Percentiles rank a stretch among this genome's conserved stretches.
Evolutionary conservation across 176 grass and related monocot species (phyloP).

Genomic region (Secale cereale): DNA sequence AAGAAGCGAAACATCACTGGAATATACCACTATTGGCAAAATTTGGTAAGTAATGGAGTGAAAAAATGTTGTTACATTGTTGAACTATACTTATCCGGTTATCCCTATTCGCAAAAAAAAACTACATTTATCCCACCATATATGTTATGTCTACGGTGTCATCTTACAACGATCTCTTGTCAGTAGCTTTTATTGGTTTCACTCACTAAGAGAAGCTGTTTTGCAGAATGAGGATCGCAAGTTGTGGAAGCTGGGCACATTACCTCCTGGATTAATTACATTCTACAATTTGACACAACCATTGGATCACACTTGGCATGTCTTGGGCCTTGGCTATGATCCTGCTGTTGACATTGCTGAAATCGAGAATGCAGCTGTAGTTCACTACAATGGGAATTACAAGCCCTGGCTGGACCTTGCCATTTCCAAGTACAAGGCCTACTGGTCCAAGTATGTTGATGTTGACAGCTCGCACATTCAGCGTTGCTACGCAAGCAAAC

Average conservation of each 20-base stretch:
- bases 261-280: conserved; percentile 91
- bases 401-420: conserved; percentile 99
- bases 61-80: conserved; percentile 17
- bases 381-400: conserved; percentile 98
- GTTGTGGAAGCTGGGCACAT: conserved; percentile 88
- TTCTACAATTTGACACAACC: conserved; percentile 97
- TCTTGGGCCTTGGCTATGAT: conserved; percentile 95
- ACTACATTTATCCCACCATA: conserved; percentile 6
- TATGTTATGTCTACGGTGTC: background rate
- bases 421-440: conserved; percentile 80
- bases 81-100: conserved; percentile 6
- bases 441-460: conserved; percentile 89
- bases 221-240: conserved; percentile 87
- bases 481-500: conserved; percentile 55
- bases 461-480: conserved; percentile 60
- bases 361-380: conserved; percentile 72
- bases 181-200: conserved; percentile 8
- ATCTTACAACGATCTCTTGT: background rate
- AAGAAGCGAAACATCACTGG: conserved; percentile 93
- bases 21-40: conserved; percentile 98
- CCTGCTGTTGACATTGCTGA: conserved; percentile 65
- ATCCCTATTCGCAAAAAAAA: too few relatives aligned
- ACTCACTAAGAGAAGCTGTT: conserved; percentile 23
- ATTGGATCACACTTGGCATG: conserved; percentile 84
- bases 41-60: conserved; percentile 62